Evolutionary conservation across 2,329 filamentous ascomycete genomes (phyloP), one percentile per base, ranked within the genome.

Genomic region (Hyphodiscus sp.): DNA sequence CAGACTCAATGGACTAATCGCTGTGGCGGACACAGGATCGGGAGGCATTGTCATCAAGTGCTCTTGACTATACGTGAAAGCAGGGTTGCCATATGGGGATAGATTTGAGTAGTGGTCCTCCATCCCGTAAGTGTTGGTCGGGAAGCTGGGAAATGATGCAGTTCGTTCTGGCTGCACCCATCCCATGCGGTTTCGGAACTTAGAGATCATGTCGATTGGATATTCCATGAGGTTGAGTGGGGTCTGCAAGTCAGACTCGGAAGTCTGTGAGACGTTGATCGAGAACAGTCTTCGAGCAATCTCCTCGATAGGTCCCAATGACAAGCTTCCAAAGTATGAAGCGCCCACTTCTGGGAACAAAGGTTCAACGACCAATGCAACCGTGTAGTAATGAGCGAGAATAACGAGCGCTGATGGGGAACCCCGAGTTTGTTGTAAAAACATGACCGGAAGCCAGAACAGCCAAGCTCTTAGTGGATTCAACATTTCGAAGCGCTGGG

Each of bases 301-400:
- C 67, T 94, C 86, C 69, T 96, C 90, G 30, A 97, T 83, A 0
- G 91, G 90, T 1, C 79, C 77, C 45, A 95, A 80, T 16, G 89
- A 86, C 61, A 96, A 77, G 61, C 85, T 87, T 47, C 87, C 88
- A 63, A 92, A 91, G 70, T 96, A 96, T 47, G 90, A 86, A 19
- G 90, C 86, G 46, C 91, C 91, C 61, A 96, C 86, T 68, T 95
- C 90, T 2, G 91, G 91, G 69, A 95, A 96, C 57, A 96, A 79
- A 16, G 90, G 89, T 71, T 96, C 91, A 72, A 97, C 81, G 41
- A 90, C 82, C 55, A 97, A 77, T 2, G 90, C 91, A 18, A 91
- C 83, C 0, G 89, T 91, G 73, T 96, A 97, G 69, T 96, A 90
- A 67, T 97, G 89, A 11, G 91, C 55, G 51, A 97, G 84, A 58